Conservation (phyloP, 139 green algal species). For the Chlamydomonas incerta region DNA sequence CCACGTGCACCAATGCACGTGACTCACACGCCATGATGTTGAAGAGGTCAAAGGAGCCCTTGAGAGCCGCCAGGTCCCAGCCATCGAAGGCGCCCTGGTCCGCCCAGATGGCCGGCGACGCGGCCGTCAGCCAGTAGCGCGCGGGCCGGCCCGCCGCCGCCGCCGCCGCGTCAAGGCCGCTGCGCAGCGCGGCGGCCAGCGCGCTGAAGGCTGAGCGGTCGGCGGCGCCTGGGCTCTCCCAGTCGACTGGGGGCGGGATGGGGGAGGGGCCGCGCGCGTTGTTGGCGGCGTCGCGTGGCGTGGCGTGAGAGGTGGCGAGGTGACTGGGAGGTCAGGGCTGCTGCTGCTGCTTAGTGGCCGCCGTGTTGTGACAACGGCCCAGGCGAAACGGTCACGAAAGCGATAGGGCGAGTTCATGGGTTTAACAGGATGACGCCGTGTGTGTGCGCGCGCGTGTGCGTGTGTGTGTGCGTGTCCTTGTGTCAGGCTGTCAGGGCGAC, state of each 20-base stretch:
- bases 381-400: no score
- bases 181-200: not conserved
- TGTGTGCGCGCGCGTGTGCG: no score
- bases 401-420: no score
- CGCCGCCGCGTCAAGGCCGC: not conserved
- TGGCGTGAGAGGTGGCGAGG: no score
- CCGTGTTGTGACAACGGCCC: no score
- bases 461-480: no score
- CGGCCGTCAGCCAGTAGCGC: not conserved
- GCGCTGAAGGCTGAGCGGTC: not conserved
- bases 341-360: no score
- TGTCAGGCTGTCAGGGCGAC: not conserved
- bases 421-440: no score
- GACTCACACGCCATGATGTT: constrained; percentile 42
- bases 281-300: no score
- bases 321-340: no score
- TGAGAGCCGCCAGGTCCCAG: constrained; percentile 4
- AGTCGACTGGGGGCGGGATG: not conserved
- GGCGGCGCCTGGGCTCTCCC: not conserved
- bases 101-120: not conserved
- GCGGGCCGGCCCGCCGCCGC: not conserved
- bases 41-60: constrained; percentile 7
- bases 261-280: not conserved
- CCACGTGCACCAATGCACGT: no score
- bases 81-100: not conserved